Evolutionary conservation across 306 rosid genomes (phyloP).

Genomic region (Macrotyloma uniflorum): DNA sequence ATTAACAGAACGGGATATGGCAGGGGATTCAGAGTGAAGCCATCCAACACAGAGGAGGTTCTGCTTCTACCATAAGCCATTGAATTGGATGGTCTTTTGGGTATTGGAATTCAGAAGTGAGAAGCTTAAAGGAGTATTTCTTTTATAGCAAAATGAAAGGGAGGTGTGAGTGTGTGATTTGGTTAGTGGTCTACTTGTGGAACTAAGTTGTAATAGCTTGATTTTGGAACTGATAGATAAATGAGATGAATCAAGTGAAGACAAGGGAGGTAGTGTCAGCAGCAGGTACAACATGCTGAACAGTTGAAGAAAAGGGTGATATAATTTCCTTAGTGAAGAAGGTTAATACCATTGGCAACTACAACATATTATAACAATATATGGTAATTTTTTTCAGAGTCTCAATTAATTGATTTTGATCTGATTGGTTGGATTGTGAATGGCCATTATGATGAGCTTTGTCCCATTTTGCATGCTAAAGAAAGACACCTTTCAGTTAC

Average conservation of each 20-base stretch:
- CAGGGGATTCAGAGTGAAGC: constrained; percentile 65
- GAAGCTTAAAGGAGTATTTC: not conserved
- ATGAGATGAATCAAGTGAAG: not conserved
- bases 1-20: constrained; percentile 81
- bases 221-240: not conserved
- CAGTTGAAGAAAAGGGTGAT: not conserved
- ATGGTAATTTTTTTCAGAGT: not conserved
- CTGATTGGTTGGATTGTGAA: constrained; percentile 15
- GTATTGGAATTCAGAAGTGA: constrained; percentile 4
- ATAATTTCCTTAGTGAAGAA: constrained; percentile 10
- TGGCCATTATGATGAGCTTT: not conserved
- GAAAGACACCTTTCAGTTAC: constrained; percentile 13
- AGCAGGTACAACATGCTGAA: constrained; percentile 17
- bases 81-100: constrained; percentile 19
- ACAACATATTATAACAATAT: not conserved
- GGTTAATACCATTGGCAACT: constrained; percentile 18
- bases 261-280: not conserved
- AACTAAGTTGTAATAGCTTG: not conserved
- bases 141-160: constrained; percentile 5
- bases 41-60: constrained; percentile 55
- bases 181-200: not conserved
- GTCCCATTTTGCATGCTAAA: not conserved
- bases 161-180: not conserved
- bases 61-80: constrained; percentile 62
- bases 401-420: constrained; percentile 26